Percentiles rank a stretch among this genome's conserved stretches.
Evolutionary conservation across 768 basidiomycete species (phyloP).

Genomic region (Auricularia sp.): DNA sequence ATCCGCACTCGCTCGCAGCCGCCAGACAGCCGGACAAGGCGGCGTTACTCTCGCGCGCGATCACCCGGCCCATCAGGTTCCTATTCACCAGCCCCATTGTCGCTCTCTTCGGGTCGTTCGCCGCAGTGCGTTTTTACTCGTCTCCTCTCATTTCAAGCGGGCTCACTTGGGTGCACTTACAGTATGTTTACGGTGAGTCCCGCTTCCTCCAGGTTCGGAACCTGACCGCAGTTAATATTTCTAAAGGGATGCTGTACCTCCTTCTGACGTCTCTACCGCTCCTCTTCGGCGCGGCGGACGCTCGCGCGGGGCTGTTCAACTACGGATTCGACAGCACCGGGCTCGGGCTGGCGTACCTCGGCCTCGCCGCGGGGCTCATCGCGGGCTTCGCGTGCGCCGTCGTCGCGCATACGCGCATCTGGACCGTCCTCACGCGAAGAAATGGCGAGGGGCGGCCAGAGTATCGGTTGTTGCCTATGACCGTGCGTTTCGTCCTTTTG

Average conservation of each 20-base stretch:
- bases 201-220: no score
- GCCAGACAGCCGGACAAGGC: background rate
- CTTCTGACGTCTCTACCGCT: slow-evolving; percentile 3
- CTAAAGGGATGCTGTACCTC: slow-evolving; percentile 2
- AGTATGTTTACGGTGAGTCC: slow-evolving; percentile 3
- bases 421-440: slow-evolving; percentile 2
- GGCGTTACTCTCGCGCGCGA: slow-evolving; percentile 1
- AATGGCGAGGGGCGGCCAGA: slow-evolving; percentile 6
- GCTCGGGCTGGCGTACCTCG: background rate
- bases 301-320: slow-evolving; percentile 3
- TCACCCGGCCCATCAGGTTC: slow-evolving; percentile 7
- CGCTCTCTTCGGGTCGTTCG: slow-evolving; percentile 1
- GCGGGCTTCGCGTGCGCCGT: background rate
- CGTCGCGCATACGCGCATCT: background rate
- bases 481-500: background rate
- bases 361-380: background rate
- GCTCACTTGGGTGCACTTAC: background rate
- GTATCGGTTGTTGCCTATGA: slow-evolving; percentile 5
- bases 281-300: slow-evolving; percentile 2
- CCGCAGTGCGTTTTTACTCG: slow-evolving; percentile 1
- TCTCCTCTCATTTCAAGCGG: background rate
- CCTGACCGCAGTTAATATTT: no score
- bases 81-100: slow-evolving; percentile 5
- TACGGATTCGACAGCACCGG: slow-evolving; percentile 3
- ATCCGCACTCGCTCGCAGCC: background rate